Percentiles rank a stretch among this genome's conserved stretches.
Evolutionary conservation across 768 basidiomycete species (phyloP).

Genomic region (Daedaleopsis nitida): DNA sequence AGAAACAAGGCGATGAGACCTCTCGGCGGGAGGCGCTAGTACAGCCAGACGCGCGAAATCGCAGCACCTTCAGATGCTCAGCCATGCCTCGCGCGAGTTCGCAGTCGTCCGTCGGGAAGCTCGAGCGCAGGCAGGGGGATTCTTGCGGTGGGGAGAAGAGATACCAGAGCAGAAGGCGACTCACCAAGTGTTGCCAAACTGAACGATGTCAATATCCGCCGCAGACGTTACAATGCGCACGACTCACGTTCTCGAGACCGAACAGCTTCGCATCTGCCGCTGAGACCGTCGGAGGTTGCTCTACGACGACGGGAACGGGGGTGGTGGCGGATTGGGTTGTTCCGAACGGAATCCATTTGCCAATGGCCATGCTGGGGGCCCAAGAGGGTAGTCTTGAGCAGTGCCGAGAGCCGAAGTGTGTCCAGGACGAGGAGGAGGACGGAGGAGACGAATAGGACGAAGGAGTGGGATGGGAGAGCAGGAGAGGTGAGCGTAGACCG

Average conservation of each 20-base stretch:
- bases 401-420: not conserved
- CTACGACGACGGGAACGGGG: slow-evolving; percentile 22
- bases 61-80: too few species aligned
- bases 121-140: not conserved
- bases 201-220: slow-evolving; percentile 8
- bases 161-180: slow-evolving; percentile 17
- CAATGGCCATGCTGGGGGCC: slow-evolving; percentile 26
- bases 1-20: too few species aligned
- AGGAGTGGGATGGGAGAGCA: not conserved
- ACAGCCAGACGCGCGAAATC: too few species aligned
- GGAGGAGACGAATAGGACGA: too few species aligned
- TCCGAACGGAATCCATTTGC: slow-evolving; percentile 33
- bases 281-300: slow-evolving; percentile 32
- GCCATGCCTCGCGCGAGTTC: too few species aligned
- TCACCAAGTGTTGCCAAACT: slow-evolving; percentile 98
- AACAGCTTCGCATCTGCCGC: slow-evolving; percentile 84
- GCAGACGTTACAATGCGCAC: slow-evolving; percentile 11
- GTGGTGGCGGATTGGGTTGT: slow-evolving; percentile 18
- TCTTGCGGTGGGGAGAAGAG: not conserved
- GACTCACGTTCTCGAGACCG: slow-evolving; percentile 94
- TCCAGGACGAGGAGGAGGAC: slow-evolving; percentile 7
- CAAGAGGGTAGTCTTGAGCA: slow-evolving; percentile 7
- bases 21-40: too few species aligned
- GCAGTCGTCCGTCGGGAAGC: not conserved
- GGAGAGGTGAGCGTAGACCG: not conserved